Evolutionary conservation across 2,329 filamentous ascomycete genomes (phyloP).

Genomic region (Gliomastix tumulicola): DNA sequence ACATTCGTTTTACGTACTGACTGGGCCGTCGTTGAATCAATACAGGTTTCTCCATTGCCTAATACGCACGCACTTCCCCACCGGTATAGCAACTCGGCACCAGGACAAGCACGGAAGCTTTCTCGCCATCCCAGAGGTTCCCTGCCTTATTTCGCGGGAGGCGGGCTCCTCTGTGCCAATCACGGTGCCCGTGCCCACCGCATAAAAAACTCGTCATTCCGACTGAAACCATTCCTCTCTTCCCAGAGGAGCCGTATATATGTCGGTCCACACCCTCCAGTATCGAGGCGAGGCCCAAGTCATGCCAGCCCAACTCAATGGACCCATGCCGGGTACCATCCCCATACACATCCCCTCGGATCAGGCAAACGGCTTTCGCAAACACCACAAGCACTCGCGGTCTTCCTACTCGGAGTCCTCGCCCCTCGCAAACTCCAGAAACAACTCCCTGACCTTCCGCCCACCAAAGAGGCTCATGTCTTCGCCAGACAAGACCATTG

Average conservation of each 20-base stretch:
- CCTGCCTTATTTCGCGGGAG: too few relatives aligned
- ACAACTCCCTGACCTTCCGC: conserved; percentile 55
- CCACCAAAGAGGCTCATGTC: conserved; percentile 53
- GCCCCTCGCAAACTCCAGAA: conserved; percentile 44
- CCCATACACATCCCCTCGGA: conserved; percentile 27
- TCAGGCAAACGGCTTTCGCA: conserved; percentile 23
- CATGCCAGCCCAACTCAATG: conserved; percentile 32
- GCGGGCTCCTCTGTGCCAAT: neutral
- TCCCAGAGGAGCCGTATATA: conserved; percentile 1
- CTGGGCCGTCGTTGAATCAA: conserved; percentile 6
- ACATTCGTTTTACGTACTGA: conserved; percentile 27
- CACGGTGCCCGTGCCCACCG: conserved; percentile 1
- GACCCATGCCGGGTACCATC: conserved; percentile 26
- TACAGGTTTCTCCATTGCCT: conserved; percentile 4
- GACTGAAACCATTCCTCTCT: neutral
- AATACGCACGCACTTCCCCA: conserved; percentile 6
- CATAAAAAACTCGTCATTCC: conserved; percentile 2
- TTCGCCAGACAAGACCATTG: conserved; percentile 69
- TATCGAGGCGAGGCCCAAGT: conserved; percentile 9
- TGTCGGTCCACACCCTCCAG: conserved; percentile 4
- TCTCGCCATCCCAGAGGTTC: too few relatives aligned
- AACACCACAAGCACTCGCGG: conserved; percentile 53
- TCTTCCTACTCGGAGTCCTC: conserved; percentile 57
- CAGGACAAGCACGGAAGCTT: too few relatives aligned
- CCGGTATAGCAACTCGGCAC: too few relatives aligned